Evolutionary conservation across 2,329 filamentous ascomycete species (phyloP).

Genomic region (Diplodia seriata): DNA sequence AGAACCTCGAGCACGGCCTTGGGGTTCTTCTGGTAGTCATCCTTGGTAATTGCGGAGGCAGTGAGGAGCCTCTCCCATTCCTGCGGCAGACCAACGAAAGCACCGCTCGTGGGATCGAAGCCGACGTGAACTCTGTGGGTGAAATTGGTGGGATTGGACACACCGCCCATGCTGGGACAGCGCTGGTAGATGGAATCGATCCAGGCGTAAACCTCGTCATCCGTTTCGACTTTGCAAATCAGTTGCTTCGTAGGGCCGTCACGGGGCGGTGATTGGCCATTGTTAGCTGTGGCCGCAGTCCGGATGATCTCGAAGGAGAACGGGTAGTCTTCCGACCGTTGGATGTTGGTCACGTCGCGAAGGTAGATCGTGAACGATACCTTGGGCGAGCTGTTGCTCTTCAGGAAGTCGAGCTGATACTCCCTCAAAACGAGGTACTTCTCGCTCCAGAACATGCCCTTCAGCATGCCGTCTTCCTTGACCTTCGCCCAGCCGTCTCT

Average conservation of each 20-base stretch:
- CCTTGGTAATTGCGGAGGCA: constrained; percentile 95
- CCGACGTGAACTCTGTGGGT: constrained; percentile 96
- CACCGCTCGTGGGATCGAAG: constrained; percentile 92
- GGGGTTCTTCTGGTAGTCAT: constrained; percentile 97
- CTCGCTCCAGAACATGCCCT: constrained; percentile 83
- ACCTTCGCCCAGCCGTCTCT: constrained; percentile 78
- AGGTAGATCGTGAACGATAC: constrained; percentile 84
- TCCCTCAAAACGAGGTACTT: constrained; percentile 92
- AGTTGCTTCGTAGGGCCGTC: constrained; percentile 83
- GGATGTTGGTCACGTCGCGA: constrained; percentile 87
- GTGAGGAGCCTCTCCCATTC: constrained; percentile 98
- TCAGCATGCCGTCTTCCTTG: constrained; percentile 90
- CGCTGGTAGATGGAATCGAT: constrained; percentile 97
- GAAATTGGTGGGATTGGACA: constrained; percentile 98
- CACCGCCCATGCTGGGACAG: constrained; percentile 95
- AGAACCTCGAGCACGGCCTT: constrained; percentile 73
- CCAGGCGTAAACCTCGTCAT: constrained; percentile 98
- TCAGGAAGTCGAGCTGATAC: constrained; percentile 92
- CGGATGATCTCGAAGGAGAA: constrained; percentile 95
- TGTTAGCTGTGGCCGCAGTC: constrained; percentile 64
- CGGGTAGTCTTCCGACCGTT: constrained; percentile 86
- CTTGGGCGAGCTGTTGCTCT: constrained; percentile 81
- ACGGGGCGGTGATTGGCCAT: constrained; percentile 71
- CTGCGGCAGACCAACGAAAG: constrained; percentile 90
- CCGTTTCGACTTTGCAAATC: constrained; percentile 91